phyloP scores from a whole-genome alignment of 2,329 filamentous ascomycete species.

The Arthrinium phaeospermum region DNA sequence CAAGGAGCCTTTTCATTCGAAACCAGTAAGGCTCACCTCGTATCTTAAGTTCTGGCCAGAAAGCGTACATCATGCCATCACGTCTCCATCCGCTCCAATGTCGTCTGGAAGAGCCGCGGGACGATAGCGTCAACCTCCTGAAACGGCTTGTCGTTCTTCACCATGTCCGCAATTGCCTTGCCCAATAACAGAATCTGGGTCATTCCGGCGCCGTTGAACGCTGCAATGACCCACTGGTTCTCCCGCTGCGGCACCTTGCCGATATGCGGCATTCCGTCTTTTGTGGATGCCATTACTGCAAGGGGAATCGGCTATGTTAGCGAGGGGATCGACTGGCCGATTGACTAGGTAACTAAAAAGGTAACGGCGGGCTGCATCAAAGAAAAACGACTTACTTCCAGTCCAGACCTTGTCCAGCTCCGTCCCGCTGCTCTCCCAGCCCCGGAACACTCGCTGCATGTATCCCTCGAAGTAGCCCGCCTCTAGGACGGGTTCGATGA shows the following conservation, averaged over 20 bases:
- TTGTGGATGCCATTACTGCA: slow-evolving; percentile 4
- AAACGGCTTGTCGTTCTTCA: slow-evolving; percentile 19
- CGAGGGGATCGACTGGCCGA: neutral
- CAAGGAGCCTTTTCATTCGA: neutral
- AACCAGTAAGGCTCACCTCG: neutral
- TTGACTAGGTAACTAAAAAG: too few species aligned
- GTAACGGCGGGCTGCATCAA: neutral
- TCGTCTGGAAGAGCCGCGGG: slow-evolving; percentile 26
- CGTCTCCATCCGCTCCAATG: slow-evolving; percentile 18
- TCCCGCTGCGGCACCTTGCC: slow-evolving; percentile 3
- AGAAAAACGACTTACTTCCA: slow-evolving; percentile 11
- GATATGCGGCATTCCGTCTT: slow-evolving; percentile 9
- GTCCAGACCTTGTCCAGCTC: slow-evolving; percentile 36
- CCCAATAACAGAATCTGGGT: slow-evolving; percentile 22
- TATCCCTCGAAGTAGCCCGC: slow-evolving; percentile 45
- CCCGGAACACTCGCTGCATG: slow-evolving; percentile 49
- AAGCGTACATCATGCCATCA: neutral
- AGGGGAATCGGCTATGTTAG: neutral
- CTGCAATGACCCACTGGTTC: neutral
- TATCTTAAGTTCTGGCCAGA: neutral
- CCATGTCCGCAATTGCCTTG: slow-evolving; percentile 24
- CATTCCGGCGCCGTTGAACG: slow-evolving; percentile 18
- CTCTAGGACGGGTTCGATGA: slow-evolving; percentile 41
- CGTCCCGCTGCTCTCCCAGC: slow-evolving; percentile 48
- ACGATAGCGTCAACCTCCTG: slow-evolving; percentile 21